Evolutionary conservation across 2,329 filamentous ascomycete genomes (phyloP).

Genomic region (Cercospora berteroae): DNA sequence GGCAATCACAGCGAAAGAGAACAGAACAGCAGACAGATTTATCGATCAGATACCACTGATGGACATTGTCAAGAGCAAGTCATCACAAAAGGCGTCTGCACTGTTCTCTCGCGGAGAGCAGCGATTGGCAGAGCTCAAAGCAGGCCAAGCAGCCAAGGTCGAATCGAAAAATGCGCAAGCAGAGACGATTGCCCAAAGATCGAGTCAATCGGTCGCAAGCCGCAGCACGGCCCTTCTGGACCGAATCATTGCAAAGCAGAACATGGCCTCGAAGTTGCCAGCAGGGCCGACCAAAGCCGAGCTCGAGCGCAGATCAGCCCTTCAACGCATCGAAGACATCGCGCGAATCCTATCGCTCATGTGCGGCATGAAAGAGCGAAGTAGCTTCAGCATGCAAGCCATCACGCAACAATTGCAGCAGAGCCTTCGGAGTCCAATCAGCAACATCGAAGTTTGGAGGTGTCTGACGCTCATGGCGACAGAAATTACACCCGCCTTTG

Average conservation of each 20-base stretch:
- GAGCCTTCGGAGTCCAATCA: slow-evolving; percentile 48
- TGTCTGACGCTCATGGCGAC: slow-evolving; percentile 45
- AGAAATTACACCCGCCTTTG: slow-evolving; percentile 47
- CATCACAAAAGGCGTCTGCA: slow-evolving; percentile 53
- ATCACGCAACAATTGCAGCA: slow-evolving; percentile 46
- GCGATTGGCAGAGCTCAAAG: slow-evolving; percentile 67
- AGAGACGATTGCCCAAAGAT: slow-evolving; percentile 31
- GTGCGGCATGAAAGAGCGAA: slow-evolving; percentile 39
- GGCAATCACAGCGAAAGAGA: slow-evolving; percentile 36
- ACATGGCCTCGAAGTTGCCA: slow-evolving; percentile 28
- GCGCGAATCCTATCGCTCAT: slow-evolving; percentile 45
- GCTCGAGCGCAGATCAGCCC: slow-evolving; percentile 47
- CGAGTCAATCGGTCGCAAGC: slow-evolving; percentile 38
- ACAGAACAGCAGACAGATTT: slow-evolving; percentile 49
- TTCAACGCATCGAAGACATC: slow-evolving; percentile 49
- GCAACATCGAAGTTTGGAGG: slow-evolving; percentile 45
- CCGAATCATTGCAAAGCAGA: slow-evolving; percentile 53
- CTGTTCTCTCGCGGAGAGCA: slow-evolving; percentile 65
- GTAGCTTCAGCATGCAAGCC: slow-evolving; percentile 46
- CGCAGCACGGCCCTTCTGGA: slow-evolving; percentile 50
- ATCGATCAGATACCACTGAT: slow-evolving; percentile 58
- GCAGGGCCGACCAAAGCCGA: slow-evolving; percentile 43
- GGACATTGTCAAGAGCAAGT: slow-evolving; percentile 53
- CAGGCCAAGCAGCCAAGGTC: slow-evolving; percentile 35
- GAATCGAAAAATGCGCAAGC: slow-evolving; percentile 11